A percentile compares a stretch with the other conserved stretches of the same genome.
These are phyloP conservation scores for Salvia splendens DNA, from an alignment of 257 asterid species.

Conservation along the genomic window DNA sequence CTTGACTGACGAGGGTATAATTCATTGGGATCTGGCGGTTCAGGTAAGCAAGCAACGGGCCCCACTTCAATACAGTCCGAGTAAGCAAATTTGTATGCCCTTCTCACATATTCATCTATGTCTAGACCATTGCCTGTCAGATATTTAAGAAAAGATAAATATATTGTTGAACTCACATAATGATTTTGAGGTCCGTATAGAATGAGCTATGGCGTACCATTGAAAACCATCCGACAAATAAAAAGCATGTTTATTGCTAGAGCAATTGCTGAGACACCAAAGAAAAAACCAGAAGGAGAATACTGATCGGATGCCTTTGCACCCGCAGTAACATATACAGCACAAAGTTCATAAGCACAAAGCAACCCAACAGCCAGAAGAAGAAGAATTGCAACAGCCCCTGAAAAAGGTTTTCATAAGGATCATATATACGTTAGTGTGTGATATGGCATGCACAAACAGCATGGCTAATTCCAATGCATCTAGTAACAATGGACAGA, in stretches of 20 bases:
- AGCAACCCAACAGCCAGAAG: slow-evolving; percentile 97
- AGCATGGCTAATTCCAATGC: slow-evolving; percentile 8
- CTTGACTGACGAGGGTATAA: slow-evolving; percentile 92
- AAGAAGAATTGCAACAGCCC: slow-evolving; percentile 97
- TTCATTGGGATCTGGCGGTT: slow-evolving; percentile 97
- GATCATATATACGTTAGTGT: slow-evolving; percentile 27
- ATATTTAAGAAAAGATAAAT: slow-evolving; percentile 32
- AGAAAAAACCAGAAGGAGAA: slow-evolving; percentile 98
- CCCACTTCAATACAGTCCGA: slow-evolving; percentile 98
- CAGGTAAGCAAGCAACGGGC: slow-evolving; percentile 90
- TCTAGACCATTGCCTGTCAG: slow-evolving; percentile 87
- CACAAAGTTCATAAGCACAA: slow-evolving; percentile 97
- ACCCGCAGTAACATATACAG: slow-evolving; percentile 94
- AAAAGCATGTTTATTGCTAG: slow-evolving; percentile 98
- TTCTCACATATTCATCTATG: slow-evolving; percentile 95
- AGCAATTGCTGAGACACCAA: slow-evolving; percentile 97
- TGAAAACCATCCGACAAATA: slow-evolving; percentile 97
- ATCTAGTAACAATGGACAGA: slow-evolving; percentile 13
- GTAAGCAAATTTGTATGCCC: slow-evolving; percentile 95
- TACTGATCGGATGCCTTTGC: slow-evolving; percentile 92
- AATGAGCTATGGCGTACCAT: slow-evolving; percentile 55
- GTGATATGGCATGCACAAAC: slow-evolving; percentile 13
- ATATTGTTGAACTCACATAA: slow-evolving; percentile 8
- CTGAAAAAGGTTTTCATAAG: slow-evolving; percentile 49
- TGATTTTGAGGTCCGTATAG: slow-evolving; percentile 23